Evolutionary conservation across 2,329 filamentous ascomycete species (phyloP).

Genomic region (Biscogniauxia mediterranea): DNA sequence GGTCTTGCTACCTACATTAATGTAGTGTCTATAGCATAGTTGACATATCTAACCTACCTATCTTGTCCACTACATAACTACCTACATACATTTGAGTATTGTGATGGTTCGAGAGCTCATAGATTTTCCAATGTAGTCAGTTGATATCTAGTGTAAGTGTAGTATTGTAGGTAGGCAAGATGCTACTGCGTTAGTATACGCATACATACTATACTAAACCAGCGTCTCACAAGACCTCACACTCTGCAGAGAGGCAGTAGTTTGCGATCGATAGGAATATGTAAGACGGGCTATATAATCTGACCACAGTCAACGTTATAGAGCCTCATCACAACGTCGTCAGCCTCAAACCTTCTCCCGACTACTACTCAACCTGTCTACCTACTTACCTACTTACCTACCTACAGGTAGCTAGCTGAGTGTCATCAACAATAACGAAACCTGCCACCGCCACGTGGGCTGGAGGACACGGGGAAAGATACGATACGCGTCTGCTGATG

Average conservation of each 20-base stretch:
- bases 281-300: conserved; percentile 2
- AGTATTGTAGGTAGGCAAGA: too few relatives aligned
- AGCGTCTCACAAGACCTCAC: background rate
- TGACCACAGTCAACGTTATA: conserved; percentile 1
- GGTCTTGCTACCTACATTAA: too few relatives aligned
- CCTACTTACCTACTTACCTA: background rate
- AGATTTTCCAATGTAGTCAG: too few relatives aligned
- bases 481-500: background rate
- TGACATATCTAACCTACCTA: too few relatives aligned
- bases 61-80: too few relatives aligned
- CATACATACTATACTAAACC: background rate
- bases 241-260: conserved; percentile 16
- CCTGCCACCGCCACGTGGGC: background rate
- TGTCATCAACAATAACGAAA: background rate
- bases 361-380: background rate
- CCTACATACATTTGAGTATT: too few relatives aligned
- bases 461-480: background rate
- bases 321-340: background rate
- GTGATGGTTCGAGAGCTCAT: too few relatives aligned
- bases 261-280: conserved; percentile 29
- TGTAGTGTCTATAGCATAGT: too few relatives aligned
- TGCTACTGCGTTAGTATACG: background rate
- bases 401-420: background rate
- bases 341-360: background rate
- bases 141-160: too few relatives aligned